These are phyloP conservation scores for Colletotrichum karsti DNA, from an alignment of 2,329 filamentous ascomycete genomes.

Conservation along the genomic window DNA sequence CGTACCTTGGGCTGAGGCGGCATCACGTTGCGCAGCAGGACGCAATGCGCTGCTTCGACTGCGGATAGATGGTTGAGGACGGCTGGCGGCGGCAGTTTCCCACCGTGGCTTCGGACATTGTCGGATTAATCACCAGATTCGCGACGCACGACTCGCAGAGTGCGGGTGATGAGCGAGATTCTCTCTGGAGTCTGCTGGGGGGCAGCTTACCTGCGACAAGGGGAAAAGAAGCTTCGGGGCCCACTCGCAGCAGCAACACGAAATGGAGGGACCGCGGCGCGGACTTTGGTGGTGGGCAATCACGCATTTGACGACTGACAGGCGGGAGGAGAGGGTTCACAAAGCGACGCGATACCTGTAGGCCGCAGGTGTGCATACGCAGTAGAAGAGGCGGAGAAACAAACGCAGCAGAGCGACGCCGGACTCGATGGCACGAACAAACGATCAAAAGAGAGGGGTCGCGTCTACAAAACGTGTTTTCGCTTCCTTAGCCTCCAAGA, in stretches of 20 bases:
- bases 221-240: not conserved
- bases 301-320: not conserved
- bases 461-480: constrained; percentile 10
- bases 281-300: not conserved
- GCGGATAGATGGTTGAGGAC: not conserved
- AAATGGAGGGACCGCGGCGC: not conserved
- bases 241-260: not conserved
- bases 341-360: not conserved
- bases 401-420: constrained; percentile 7
- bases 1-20: not conserved
- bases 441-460: constrained; percentile 1
- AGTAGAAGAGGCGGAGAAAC: not conserved
- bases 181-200: not conserved
- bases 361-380: not conserved
- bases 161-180: not conserved
- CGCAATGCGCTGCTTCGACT: not conserved
- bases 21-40: constrained; percentile 12
- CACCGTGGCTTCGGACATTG: not conserved
- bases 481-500: constrained; percentile 18
- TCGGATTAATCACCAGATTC: not conserved
- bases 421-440: not conserved
- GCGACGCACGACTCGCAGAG: not conserved
- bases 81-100: not conserved
- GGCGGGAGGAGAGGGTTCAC: not conserved
- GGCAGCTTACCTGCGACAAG: not conserved